phyloP scores from a whole-genome alignment of 2,329 filamentous ascomycete genomes.

The Phyllosticta citrichinensis region DNA sequence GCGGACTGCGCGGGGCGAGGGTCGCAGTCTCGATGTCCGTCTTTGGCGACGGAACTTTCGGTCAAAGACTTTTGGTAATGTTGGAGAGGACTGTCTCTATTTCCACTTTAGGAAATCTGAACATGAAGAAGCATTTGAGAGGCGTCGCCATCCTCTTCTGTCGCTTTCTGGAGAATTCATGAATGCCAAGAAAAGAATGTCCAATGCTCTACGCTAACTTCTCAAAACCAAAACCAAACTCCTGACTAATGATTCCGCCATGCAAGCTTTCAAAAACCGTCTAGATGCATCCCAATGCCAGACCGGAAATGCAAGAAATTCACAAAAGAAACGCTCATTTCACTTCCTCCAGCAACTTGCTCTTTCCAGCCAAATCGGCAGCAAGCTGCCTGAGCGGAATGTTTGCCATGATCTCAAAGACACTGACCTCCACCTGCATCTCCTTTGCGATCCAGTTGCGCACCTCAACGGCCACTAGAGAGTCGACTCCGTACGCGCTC shows the following conservation, averaged over 20 bases:
- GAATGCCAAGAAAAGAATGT: too few species aligned
- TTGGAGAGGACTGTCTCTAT: too few species aligned
- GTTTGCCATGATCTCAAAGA: constrained; percentile 13
- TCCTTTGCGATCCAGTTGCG: constrained; percentile 16
- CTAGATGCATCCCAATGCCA: neutral
- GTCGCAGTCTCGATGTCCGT: neutral
- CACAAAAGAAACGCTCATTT: neutral
- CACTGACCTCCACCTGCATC: constrained; percentile 12
- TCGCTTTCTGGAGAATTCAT: too few species aligned
- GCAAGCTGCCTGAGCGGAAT: neutral
- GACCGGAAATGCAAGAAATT: neutral
- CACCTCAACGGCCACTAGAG: constrained; percentile 18
- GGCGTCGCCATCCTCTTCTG: too few species aligned
- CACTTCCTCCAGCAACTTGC: neutral
- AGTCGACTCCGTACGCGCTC: constrained; percentile 16
- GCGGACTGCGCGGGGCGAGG: neutral
- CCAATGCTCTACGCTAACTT: neutral
- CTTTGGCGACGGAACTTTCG: too few species aligned
- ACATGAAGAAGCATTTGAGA: too few species aligned
- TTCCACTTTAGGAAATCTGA: too few species aligned
- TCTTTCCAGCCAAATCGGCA: neutral
- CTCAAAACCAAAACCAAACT: neutral
- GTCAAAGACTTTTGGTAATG: too few species aligned
- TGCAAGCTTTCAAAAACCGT: neutral
- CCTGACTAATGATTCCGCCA: neutral